Evolutionary conservation across 2,329 filamentous ascomycete species (phyloP).

Genomic region (Raffaelea deltoideospora): DNA sequence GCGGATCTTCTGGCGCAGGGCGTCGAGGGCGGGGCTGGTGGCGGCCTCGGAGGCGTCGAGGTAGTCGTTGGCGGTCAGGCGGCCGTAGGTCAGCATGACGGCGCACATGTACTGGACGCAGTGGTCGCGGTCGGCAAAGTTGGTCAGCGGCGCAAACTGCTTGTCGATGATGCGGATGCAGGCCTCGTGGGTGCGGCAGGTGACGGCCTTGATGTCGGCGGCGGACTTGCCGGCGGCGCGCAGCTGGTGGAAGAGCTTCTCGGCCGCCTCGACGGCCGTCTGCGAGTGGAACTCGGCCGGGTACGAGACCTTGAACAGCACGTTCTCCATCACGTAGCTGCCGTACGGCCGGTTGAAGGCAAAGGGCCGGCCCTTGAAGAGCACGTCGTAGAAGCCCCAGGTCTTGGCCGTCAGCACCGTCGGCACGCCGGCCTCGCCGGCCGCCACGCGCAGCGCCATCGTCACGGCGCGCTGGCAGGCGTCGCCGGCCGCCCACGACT

Average conservation of each 20-base stretch:
- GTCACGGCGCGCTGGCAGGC: conserved; percentile 93
- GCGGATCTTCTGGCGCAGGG: conserved; percentile 80
- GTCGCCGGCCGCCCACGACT: conserved; percentile 97
- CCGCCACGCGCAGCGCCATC: conserved; percentile 77
- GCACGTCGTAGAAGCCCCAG: conserved; percentile 98
- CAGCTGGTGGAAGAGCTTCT: conserved; percentile 75
- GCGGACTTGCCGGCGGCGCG: conserved; percentile 77
- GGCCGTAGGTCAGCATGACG: conserved; percentile 90
- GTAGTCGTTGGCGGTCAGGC: conserved; percentile 88
- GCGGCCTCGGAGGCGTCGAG: conserved; percentile 84
- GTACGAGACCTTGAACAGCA: conserved; percentile 92
- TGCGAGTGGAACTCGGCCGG: conserved; percentile 93
- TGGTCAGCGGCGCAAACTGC: conserved; percentile 81
- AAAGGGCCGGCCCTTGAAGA: conserved; percentile 93
- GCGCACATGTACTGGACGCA: conserved; percentile 99
- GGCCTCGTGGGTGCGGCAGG: conserved; percentile 93
- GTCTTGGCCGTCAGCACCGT: conserved; percentile 83
- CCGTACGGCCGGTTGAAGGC: conserved; percentile 92
- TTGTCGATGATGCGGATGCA: conserved; percentile 99
- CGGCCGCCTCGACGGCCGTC: conserved; percentile 88
- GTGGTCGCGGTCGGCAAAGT: conserved; percentile 98
- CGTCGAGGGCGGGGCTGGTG: conserved; percentile 76
- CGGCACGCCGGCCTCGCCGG: conserved; percentile 79
- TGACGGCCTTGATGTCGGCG: conserved; percentile 82
- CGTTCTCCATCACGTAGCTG: conserved; percentile 99